Evolutionary conservation across 2,329 filamentous ascomycete genomes (phyloP).

Genomic region (Helotiales sp.): DNA sequence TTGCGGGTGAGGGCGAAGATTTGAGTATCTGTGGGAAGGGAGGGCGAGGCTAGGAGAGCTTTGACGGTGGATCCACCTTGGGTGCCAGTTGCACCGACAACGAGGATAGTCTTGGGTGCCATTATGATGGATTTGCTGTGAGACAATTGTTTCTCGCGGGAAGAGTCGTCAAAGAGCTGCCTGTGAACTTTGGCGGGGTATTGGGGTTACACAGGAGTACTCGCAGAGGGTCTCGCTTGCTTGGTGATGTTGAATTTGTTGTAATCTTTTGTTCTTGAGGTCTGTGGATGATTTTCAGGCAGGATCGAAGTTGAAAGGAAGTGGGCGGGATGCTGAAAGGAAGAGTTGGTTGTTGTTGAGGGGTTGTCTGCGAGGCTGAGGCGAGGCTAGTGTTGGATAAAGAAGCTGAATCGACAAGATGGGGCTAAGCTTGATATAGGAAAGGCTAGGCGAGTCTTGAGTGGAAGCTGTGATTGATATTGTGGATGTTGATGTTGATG

Average conservation of each 20-base stretch:
- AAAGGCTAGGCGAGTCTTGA: neutral
- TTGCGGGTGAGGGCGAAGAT: constrained; percentile 57
- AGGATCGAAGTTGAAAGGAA: neutral
- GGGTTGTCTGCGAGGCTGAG: neutral
- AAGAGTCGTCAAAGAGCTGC: neutral
- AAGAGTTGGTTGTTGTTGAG: neutral
- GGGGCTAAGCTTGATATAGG: neutral
- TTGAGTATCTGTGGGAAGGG: constrained; percentile 8
- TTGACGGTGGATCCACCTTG: constrained; percentile 37
- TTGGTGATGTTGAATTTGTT: neutral
- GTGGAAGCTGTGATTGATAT: neutral
- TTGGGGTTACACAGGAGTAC: neutral
- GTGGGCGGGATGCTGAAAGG: neutral
- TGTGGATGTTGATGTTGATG: neutral
- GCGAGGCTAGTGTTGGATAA: neutral
- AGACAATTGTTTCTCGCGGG: neutral
- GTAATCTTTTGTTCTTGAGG: neutral
- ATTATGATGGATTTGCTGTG: constrained; percentile 13
- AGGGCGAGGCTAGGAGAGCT: constrained; percentile 38
- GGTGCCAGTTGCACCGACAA: constrained; percentile 38
- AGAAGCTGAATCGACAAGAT: neutral
- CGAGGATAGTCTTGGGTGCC: constrained; percentile 37
- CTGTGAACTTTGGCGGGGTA: neutral
- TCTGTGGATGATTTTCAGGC: neutral
- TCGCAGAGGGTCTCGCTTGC: neutral